These are phyloP conservation scores for Scutellaria baicalensis DNA, from an alignment of 257 asterid genomes.

Conservation along the genomic window DNA sequence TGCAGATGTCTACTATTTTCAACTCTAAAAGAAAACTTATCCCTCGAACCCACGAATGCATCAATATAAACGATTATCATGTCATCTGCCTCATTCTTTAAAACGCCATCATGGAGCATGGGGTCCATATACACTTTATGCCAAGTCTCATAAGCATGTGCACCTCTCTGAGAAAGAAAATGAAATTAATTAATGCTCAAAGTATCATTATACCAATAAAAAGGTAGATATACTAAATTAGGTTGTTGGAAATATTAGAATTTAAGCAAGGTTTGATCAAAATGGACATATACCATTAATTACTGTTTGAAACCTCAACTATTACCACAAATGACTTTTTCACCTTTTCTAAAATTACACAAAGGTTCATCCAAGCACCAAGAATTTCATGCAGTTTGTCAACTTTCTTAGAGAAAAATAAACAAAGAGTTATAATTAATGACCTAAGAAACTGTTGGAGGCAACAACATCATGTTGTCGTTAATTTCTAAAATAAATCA, in stretches of 20 bases:
- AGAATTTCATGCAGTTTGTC: too few species aligned
- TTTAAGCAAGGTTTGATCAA: background rate
- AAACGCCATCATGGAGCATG: background rate
- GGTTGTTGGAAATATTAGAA: background rate
- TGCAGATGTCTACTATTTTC: constrained; percentile 3
- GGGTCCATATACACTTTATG: background rate
- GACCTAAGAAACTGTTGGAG: too few species aligned
- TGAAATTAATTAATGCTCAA: background rate
- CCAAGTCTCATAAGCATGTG: constrained; percentile 12
- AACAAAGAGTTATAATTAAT: too few species aligned
- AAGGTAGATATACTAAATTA: background rate
- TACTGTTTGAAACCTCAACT: too few species aligned
- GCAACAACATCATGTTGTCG: background rate
- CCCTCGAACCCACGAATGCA: background rate
- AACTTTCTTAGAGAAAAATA: too few species aligned
- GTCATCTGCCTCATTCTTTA: constrained; percentile 2
- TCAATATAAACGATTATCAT: constrained; percentile 5
- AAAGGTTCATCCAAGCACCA: too few species aligned
- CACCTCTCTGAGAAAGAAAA: constrained; percentile 2
- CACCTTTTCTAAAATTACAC: too few species aligned
- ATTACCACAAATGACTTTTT: too few species aligned
- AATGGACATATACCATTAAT: background rate
- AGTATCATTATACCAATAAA: background rate
- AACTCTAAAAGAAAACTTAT: constrained; percentile 1
- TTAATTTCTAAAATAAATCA: background rate